Percentiles rank a stretch among this genome's conserved stretches.
Evolutionary conservation across 2,329 filamentous ascomycete genomes (phyloP).

Genomic region (Arachnopeziza araneosa): DNA sequence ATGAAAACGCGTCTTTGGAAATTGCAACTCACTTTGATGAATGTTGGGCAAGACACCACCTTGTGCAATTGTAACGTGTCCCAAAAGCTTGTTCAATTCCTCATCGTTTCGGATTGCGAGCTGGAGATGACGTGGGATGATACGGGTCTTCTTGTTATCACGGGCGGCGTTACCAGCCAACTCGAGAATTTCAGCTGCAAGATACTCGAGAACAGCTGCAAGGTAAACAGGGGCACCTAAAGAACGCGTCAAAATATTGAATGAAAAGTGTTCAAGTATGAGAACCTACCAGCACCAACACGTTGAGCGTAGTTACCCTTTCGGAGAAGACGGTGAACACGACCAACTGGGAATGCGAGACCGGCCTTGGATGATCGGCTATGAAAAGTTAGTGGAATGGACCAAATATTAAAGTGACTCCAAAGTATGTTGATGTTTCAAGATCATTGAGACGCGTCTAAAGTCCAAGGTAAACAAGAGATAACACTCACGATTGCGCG

Average conservation of each 20-base stretch:
- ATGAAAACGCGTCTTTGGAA: neutral
- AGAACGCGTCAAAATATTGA: conserved; percentile 24
- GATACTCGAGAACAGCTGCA: conserved; percentile 95
- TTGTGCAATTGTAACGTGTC: conserved; percentile 94
- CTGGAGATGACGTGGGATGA: conserved; percentile 97
- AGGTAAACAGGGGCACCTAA: conserved; percentile 87
- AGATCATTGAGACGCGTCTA: conserved; percentile 37
- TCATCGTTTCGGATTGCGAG: conserved; percentile 99
- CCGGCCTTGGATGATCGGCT: conserved; percentile 99
- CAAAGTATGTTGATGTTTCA: conserved; percentile 11
- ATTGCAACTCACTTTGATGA: conserved; percentile 73
- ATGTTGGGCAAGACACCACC: conserved; percentile 97
- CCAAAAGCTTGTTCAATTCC: conserved; percentile 98
- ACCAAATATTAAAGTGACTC: neutral
- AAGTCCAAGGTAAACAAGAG: conserved; percentile 11
- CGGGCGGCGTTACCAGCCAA: conserved; percentile 97
- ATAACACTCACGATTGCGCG: conserved; percentile 88
- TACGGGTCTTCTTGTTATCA: conserved; percentile 99
- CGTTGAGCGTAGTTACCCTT: conserved; percentile 99
- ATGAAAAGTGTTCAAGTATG: conserved; percentile 2
- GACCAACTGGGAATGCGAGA: conserved; percentile 97
- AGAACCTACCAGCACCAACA: conserved; percentile 78
- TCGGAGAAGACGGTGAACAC: conserved; percentile 97
- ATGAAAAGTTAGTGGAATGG: conserved; percentile 35
- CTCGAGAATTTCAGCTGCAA: conserved; percentile 97